These are phyloP conservation scores for Raphanus sativus DNA, from an alignment of 345 rosid genomes.

Conservation along the genomic window DNA sequence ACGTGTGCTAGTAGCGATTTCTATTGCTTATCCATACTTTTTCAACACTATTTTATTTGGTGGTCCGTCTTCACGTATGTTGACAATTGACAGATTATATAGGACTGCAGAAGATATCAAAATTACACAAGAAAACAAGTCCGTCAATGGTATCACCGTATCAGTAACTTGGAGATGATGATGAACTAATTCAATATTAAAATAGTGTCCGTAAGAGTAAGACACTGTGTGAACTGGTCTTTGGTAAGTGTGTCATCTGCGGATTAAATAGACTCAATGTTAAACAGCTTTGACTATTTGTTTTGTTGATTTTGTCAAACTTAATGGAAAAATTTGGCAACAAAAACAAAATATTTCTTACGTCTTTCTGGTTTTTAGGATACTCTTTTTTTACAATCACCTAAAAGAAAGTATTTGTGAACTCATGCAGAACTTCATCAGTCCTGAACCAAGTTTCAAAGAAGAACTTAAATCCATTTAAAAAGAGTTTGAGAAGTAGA, in stretches of 20 bases:
- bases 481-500: too few relatives aligned
- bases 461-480: too few relatives aligned
- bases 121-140: neutral
- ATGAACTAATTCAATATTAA: neutral
- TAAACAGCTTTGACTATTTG: neutral
- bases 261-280: neutral
- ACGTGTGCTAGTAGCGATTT: neutral
- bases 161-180: neutral
- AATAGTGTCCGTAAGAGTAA: too few relatives aligned
- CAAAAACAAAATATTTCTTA: neutral
- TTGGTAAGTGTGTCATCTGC: neutral
- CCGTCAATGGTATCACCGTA: too few relatives aligned
- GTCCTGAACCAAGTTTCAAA: too few relatives aligned
- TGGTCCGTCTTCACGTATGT: neutral
- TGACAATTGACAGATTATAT: neutral
- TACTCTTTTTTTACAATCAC: neutral
- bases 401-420: too few relatives aligned
- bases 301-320: slow-evolving; percentile 1
- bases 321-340: neutral
- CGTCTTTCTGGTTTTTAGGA: neutral
- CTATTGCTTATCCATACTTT: neutral
- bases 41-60: neutral
- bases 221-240: neutral
- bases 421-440: too few relatives aligned
- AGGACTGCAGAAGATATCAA: neutral